Base-by-base conservation (phyloP, 129 eudicot species). In the Centella asiatica region DNA sequence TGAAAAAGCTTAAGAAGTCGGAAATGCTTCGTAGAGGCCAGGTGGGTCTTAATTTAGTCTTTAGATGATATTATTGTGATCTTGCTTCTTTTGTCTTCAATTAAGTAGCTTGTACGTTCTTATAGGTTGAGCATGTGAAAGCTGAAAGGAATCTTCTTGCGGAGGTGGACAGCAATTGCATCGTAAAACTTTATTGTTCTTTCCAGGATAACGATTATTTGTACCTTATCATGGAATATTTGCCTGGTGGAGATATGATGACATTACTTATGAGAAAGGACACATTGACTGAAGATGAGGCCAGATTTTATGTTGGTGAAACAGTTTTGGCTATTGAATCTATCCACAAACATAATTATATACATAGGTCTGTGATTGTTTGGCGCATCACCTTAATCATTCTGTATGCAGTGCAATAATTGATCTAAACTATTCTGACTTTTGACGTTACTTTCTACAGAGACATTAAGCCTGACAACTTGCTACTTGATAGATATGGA, bases 1-100 rank as follows among this genome's bases (percentile, higher is more conserved):
- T 93, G 96, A 93, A 93, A 80, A 93, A 93, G 71, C 95, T 93
- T 39, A 87, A 80, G 80, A 93, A 93, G 66, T 82, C 99, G n/a
- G 96, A 93, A 77, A 93, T 93, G 99, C 99, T 93, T 74, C 95
- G 96, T 52, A 81, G 99, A 76, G 99, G 99, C 65, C 99, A 93
- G 83, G 99, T 93, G 71, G 46, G 56, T 37, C 25, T 65, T 45
- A 39, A 65, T 60, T 3, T 62, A 45, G 46, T 67, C 42, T 66
- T 70, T 42, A 57, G 26, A 47, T 26, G 49, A 29, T 56, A 18
- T 3, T 32, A 6, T n/a, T n/a, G 12, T 12, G 14, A 6, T 56
- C 25, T 54, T 56, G 61, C 6, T 31, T 20, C 18, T n/a, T 44
- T 17, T 44, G 15, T 6, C 14, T n/a, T 14, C 34, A 29, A 25